Evolutionary conservation across 208 protist species (phyloP).

Genomic region (Trypanosoma melophagium): DNA sequence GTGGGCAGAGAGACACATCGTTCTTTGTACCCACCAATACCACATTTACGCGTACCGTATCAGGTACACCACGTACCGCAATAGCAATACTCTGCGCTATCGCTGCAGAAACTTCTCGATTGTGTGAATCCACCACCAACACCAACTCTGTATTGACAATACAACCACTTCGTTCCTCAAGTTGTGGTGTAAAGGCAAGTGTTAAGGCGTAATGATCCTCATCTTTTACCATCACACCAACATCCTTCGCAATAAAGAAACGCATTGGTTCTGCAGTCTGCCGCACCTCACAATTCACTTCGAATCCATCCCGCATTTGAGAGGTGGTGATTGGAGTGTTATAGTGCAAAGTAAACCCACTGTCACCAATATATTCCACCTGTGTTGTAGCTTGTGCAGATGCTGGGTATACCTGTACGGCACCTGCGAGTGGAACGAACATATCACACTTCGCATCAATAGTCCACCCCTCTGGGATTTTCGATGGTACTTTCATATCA

Average conservation of each 20-base stretch:
- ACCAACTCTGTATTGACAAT: conserved; percentile 64
- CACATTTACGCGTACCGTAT: conserved; percentile 49
- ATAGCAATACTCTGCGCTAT: conserved; percentile 37
- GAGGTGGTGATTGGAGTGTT: conserved; percentile 26
- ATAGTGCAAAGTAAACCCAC: conserved; percentile 35
- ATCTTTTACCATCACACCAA: conserved; percentile 5
- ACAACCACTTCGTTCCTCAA: conserved; percentile 26
- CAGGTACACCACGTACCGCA: conserved; percentile 36
- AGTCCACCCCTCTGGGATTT: conserved; percentile 25
- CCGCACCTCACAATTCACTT: conserved; percentile 36
- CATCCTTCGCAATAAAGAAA: conserved; percentile 38
- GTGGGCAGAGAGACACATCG: conserved; percentile 18
- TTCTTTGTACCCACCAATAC: conserved; percentile 33
- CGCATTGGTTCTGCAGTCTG: conserved; percentile 64
- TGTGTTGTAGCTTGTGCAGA: not conserved
- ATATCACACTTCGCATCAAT: conserved; percentile 39
- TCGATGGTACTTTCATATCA: conserved; percentile 16
- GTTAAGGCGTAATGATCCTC: conserved; percentile 38
- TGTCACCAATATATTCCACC: conserved; percentile 46
- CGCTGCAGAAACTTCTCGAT: conserved; percentile 15
- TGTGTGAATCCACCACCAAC: conserved; percentile 66
- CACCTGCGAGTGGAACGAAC: conserved; percentile 48
- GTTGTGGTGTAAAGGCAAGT: conserved; percentile 47
- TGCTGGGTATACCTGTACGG: conserved; percentile 37
- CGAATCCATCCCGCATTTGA: conserved; percentile 10